Conservation (phyloP, 2,329 filamentous ascomycete genomes). For the Sporothrix sp. region DNA sequence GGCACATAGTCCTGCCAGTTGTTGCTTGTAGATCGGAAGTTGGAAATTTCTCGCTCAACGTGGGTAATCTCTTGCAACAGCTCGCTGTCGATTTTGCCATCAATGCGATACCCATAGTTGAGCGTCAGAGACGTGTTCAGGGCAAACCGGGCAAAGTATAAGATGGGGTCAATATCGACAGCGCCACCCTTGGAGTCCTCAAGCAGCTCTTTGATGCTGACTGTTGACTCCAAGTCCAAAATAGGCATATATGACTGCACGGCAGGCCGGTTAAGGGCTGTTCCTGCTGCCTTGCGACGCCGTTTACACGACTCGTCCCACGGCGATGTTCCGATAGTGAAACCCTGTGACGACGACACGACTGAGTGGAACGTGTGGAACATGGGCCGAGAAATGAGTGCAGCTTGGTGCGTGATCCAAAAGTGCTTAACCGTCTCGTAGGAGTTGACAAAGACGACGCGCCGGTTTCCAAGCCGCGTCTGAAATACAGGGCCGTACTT, state of each 20-base stretch:
- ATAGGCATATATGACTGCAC: constrained; percentile 72
- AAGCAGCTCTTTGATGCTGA: constrained; percentile 63
- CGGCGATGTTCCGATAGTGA: constrained; percentile 74
- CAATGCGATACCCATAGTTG: constrained; percentile 69
- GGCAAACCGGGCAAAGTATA: constrained; percentile 60
- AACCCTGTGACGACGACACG: constrained; percentile 65
- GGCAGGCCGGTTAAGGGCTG: constrained; percentile 60
- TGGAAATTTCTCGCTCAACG: constrained; percentile 66
- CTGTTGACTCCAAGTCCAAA: constrained; percentile 64
- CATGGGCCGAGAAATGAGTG: constrained; percentile 66
- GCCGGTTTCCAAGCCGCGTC: constrained; percentile 56
- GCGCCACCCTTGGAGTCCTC: constrained; percentile 52
- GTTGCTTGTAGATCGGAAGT: constrained; percentile 65
- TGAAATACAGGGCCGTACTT: constrained; percentile 57
- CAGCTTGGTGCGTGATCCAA: constrained; percentile 71
- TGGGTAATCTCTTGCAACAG: constrained; percentile 63
- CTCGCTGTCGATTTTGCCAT: constrained; percentile 49
- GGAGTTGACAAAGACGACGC: constrained; percentile 68
- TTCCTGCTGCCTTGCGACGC: constrained; percentile 66
- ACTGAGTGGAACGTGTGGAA: constrained; percentile 76
- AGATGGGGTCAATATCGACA: constrained; percentile 57
- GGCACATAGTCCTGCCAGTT: constrained; percentile 62
- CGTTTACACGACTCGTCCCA: constrained; percentile 76
- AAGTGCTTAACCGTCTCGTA: constrained; percentile 65
- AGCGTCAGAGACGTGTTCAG: constrained; percentile 68